Percentiles rank a stretch among this genome's conserved stretches.
These are phyloP conservation scores for Pythium insidiosum DNA, from an alignment of 352 stramenopile genomes.

Conservation along the genomic window DNA sequence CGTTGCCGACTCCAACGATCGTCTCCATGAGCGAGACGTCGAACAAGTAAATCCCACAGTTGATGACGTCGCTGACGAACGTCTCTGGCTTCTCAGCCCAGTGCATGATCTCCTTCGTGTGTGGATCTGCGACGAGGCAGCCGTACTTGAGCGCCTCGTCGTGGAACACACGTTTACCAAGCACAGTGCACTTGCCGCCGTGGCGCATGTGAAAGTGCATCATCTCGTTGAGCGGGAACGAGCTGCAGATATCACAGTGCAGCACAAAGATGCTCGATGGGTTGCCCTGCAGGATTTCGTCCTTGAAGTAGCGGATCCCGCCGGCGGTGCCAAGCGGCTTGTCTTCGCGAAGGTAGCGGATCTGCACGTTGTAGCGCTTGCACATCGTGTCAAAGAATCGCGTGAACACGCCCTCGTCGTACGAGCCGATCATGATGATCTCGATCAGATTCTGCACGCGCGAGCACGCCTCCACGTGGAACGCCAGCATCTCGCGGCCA, in stretches of 20 bases:
- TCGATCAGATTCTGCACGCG: conserved; percentile 78
- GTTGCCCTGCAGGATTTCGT: conserved; percentile 76
- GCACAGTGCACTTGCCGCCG: conserved; percentile 57
- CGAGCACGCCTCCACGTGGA: conserved; percentile 81
- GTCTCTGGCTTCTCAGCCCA: conserved; percentile 87
- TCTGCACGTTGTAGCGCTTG: conserved; percentile 79
- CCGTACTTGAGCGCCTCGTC: conserved; percentile 87
- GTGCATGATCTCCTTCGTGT: conserved; percentile 79
- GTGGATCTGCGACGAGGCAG: conserved; percentile 70
- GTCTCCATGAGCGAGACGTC: conserved; percentile 73
- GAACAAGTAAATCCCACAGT: conserved; percentile 86
- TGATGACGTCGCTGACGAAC: conserved; percentile 89
- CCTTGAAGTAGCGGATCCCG: conserved; percentile 75
- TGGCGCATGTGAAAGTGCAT: conserved; percentile 83
- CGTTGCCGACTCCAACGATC: conserved; percentile 72
- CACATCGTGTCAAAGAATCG: conserved; percentile 82
- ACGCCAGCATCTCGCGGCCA: conserved; percentile 83
- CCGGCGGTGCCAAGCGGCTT: conserved; percentile 79
- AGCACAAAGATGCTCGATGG: conserved; percentile 73
- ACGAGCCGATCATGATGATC: conserved; percentile 86
- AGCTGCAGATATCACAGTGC: conserved; percentile 85
- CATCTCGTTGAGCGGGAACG: conserved; percentile 85
- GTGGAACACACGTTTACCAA: conserved; percentile 84
- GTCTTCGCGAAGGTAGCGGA: conserved; percentile 74
- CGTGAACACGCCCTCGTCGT: conserved; percentile 84